Evolutionary conservation across 345 rosid species (phyloP).

Genomic region (Corymbia maculata): DNA sequence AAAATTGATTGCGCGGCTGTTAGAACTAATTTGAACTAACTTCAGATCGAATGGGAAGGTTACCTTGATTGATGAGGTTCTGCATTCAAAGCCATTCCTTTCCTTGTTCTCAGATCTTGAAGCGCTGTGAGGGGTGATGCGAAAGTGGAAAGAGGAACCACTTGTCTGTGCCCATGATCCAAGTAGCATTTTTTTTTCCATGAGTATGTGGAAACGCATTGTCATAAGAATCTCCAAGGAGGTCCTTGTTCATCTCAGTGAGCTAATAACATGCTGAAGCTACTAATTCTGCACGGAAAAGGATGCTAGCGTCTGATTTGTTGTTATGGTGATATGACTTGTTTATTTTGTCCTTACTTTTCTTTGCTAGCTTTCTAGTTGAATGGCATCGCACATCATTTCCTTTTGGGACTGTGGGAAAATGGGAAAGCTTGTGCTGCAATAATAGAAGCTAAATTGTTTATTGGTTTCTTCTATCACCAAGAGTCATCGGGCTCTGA

Average conservation of each 20-base stretch:
- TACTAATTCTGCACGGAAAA: not conserved
- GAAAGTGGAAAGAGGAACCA: not conserved
- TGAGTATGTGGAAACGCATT: not conserved
- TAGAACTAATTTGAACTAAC: not conserved
- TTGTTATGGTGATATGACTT: not conserved
- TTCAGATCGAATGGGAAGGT: not conserved
- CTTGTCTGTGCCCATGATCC: not conserved
- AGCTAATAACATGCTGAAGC: not conserved
- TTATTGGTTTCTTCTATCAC: not conserved
- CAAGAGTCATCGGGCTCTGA: not conserved
- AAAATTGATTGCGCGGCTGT: not conserved
- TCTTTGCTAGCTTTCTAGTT: not conserved
- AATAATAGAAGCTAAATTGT: not conserved
- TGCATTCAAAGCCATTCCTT: not conserved
- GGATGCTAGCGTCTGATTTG: not conserved
- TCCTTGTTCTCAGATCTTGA: not conserved
- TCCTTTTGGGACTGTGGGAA: not conserved
- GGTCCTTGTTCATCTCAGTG: not conserved
- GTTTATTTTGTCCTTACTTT: not conserved
- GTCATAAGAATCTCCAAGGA: not conserved
- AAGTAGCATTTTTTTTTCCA: not conserved
- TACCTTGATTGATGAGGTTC: not conserved
- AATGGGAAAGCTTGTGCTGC: not conserved
- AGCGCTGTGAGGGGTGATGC: not conserved
- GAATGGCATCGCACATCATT: not conserved